Evolutionary conservation across 345 rosid genomes (phyloP).

Genomic region (Murraya paniculata): DNA sequence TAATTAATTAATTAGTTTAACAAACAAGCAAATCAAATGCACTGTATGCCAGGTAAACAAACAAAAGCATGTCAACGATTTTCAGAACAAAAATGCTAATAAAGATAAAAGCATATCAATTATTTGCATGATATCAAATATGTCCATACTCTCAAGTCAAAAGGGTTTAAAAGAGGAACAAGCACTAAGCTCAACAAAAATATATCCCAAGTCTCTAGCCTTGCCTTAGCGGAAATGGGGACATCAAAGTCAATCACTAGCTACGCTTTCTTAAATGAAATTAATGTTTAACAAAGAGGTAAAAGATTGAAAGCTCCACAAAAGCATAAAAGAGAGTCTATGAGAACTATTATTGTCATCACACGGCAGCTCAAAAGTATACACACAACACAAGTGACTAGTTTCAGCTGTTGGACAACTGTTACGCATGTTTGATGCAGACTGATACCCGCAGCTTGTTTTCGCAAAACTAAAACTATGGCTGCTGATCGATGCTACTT

Average conservation of each 20-base stretch:
- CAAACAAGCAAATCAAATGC: neutral
- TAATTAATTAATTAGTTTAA: neutral
- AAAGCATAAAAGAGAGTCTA: neutral
- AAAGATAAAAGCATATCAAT: neutral
- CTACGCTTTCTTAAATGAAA: neutral
- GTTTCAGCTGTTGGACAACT: slow-evolving; percentile 9
- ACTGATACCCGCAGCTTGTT: slow-evolving; percentile 11
- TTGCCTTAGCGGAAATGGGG: neutral
- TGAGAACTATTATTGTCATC: slow-evolving; percentile 5
- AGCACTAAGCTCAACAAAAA: slow-evolving; percentile 5
- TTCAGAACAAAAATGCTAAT: neutral
- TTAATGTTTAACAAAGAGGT: neutral
- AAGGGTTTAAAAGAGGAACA: neutral
- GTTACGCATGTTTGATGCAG: slow-evolving; percentile 15
- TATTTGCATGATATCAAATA: neutral
- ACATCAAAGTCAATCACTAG: slow-evolving; percentile 12
- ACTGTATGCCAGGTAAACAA: slow-evolving; percentile 10
- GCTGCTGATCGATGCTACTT: too few relatives aligned
- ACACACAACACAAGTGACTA: neutral
- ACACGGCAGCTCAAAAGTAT: neutral
- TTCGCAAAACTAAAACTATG: neutral
- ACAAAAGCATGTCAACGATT: slow-evolving; percentile 7
- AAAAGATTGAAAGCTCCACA: neutral
- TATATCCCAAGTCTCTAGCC: neutral
- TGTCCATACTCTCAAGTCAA: slow-evolving; percentile 10